Conservation (phyloP, 2,329 filamentous ascomycete species). For the Simplicillium aogashimaense region DNA sequence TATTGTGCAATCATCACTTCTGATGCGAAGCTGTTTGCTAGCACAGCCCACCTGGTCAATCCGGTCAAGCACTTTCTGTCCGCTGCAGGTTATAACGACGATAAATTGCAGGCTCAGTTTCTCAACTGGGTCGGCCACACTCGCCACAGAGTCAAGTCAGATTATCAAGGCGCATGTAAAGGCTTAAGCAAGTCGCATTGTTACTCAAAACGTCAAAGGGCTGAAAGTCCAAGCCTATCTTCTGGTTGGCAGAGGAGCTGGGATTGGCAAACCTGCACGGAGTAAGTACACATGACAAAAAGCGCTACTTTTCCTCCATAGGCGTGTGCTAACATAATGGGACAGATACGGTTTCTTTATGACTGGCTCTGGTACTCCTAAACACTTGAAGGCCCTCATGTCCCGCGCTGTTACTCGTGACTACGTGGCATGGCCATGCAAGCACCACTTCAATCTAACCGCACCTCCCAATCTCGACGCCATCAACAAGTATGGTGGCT, state of each 20-base stretch:
- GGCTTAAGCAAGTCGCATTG: slow-evolving; percentile 15
- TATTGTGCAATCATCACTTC: slow-evolving; percentile 40
- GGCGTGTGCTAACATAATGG: slow-evolving; percentile 6
- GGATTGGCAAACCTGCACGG: slow-evolving; percentile 45
- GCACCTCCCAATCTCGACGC: slow-evolving; percentile 48
- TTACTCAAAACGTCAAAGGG: slow-evolving; percentile 15
- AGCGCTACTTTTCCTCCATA: not conserved
- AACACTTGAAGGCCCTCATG: slow-evolving; percentile 54
- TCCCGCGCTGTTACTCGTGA: slow-evolving; percentile 60
- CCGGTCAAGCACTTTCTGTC: slow-evolving; percentile 28
- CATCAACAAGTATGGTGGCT: slow-evolving; percentile 71
- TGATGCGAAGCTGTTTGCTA: slow-evolving; percentile 28
- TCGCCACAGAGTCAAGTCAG: slow-evolving; percentile 20
- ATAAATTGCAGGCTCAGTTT: slow-evolving; percentile 28
- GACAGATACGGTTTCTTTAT: slow-evolving; percentile 67
- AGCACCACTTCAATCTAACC: slow-evolving; percentile 59
- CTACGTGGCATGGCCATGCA: slow-evolving; percentile 54
- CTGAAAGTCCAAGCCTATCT: slow-evolving; percentile 6
- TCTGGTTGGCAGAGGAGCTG: slow-evolving; percentile 26
- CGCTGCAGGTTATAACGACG: slow-evolving; percentile 28
- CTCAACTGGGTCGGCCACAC: slow-evolving; percentile 42
- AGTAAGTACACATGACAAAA: slow-evolving; percentile 23
- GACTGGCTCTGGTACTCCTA: slow-evolving; percentile 60
- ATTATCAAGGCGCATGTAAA: slow-evolving; percentile 13
- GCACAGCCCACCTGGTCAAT: slow-evolving; percentile 21